Percentiles rank a stretch among this genome's conserved stretches.
These are phyloP conservation scores for Peronosclerospora sorghi DNA, from an alignment of 352 stramenopile species.

Conservation along the genomic window DNA sequence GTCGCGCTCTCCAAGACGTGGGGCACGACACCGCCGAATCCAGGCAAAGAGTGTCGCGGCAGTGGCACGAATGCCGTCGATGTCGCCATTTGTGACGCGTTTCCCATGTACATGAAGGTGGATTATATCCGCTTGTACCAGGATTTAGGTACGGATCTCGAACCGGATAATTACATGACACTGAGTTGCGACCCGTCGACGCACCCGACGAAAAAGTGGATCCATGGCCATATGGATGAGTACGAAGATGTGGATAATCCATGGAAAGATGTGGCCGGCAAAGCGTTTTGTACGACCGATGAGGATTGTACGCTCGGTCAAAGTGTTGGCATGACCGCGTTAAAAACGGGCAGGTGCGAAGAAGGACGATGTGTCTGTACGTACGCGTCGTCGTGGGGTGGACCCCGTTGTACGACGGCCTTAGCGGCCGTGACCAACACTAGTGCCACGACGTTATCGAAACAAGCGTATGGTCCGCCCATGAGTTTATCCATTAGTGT, in stretches of 20 bases:
- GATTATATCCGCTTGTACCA: constrained; percentile 86
- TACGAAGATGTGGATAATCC: constrained; percentile 42
- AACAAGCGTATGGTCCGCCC: constrained; percentile 37
- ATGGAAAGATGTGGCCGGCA: constrained; percentile 34
- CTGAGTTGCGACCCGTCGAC: constrained; percentile 28
- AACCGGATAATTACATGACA: constrained; percentile 26
- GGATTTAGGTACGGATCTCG: constrained; percentile 21
- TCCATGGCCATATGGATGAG: constrained; percentile 30
- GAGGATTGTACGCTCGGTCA: constrained; percentile 44
- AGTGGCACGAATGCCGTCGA: constrained; percentile 20
- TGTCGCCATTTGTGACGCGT: constrained; percentile 35
- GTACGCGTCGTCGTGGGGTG: constrained; percentile 27
- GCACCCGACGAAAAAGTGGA: constrained; percentile 39
- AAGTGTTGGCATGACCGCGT: constrained; percentile 1
- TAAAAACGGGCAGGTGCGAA: constrained; percentile 29
- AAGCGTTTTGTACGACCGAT: constrained; percentile 33
- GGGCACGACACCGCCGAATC: constrained; percentile 17
- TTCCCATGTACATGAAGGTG: constrained; percentile 60
- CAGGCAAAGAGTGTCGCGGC: constrained; percentile 15
- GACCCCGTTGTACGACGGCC: constrained; percentile 39
- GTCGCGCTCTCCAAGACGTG: constrained; percentile 83
- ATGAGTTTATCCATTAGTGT: constrained; percentile 33
- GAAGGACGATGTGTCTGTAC: constrained; percentile 28
- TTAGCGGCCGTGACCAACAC: constrained; percentile 15
- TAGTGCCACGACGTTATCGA: constrained; percentile 12